Base-by-base conservation (phyloP, 2,329 filamentous ascomycete species). In the Ilyonectria sp. region DNA sequence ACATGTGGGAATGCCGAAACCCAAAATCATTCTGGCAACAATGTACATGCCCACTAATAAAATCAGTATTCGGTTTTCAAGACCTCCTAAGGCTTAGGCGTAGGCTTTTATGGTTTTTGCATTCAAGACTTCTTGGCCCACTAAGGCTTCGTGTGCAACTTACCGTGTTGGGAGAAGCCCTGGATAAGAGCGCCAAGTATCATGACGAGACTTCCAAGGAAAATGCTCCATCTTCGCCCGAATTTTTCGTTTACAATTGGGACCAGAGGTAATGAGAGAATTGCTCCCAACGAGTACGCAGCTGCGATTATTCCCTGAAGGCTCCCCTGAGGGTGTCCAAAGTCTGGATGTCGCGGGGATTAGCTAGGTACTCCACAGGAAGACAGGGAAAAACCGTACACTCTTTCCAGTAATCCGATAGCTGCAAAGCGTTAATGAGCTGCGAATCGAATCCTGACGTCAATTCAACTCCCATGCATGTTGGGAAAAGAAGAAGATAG, bases 1-100 rank as follows among this genome's bases (percentile, higher is more conserved):
- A 66, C 85, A 86, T 70, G 87, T 89, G 0, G 87, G 85, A 54
- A 91, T 88, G n/a, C 89, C 89, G 26, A 87, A 85, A 17, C 89
- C 89, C n/a, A 91, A 84, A 29, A 91, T 80, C 65, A 89, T 83
- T 62, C 89, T 86, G 13, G 89, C 83, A 21, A 90, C 79, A 68
- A 90, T 86, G 72, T 89, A 91, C 88, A 90, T 90, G 43, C 77
- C 85, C 33, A 83, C 85, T 87, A 10, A n/a, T 13, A 23, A 19
- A 5, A n/a, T 35, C 1, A 35, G 21, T 5, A 6, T 23, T 7
- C 1, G 11, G 7, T 13, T 11, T 6, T 9, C 8, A 6, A 19
- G 2, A 31, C 8, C 7, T 0, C 46, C 23, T 43, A 6, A 8
- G 15, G 40, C n/a, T n/a, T 43, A 8, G 15, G 40, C n/a, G 21